phyloP scores from a whole-genome alignment of 116 monocot species.

The Posidonia oceanica region DNA sequence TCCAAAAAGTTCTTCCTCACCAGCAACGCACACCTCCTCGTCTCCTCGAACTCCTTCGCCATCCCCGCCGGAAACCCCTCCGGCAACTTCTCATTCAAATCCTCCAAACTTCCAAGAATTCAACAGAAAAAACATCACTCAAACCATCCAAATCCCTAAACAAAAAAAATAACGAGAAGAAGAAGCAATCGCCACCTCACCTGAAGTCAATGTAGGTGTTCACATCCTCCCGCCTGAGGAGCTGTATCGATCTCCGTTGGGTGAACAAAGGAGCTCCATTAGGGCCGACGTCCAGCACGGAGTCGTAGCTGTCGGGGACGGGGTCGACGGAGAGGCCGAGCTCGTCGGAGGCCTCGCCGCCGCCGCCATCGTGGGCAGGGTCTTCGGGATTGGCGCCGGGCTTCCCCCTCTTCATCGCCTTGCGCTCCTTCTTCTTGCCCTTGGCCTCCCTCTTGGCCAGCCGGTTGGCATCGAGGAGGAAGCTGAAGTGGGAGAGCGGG shows the following conservation, averaged over 20 bases:
- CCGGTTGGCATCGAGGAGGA: conserved; percentile 8
- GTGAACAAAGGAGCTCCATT: conserved; percentile 64
- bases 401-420: conserved; percentile 11
- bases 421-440: conserved; percentile 24
- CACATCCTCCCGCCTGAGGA: conserved; percentile 30
- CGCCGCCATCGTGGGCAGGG: not conserved
- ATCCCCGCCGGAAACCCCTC: conserved; percentile 76
- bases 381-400: not conserved
- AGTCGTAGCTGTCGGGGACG: conserved; percentile 23
- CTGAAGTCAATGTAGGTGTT: conserved; percentile 81
- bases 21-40: conserved; percentile 77
- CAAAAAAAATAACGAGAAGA: not conserved
- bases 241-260: conserved; percentile 37
- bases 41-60: conserved; percentile 91
- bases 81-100: conserved; percentile 66
- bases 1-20: conserved; percentile 79
- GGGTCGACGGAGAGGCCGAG: conserved; percentile 11
- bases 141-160: not conserved
- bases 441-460: conserved; percentile 15
- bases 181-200: conserved; percentile 8
- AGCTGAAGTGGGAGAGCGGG: conserved; percentile 9
- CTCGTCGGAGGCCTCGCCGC: not conserved
- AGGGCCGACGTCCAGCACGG: conserved; percentile 68
- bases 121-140: not conserved
- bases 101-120: conserved; percentile 52